A percentile compares a stretch with the other conserved stretches of the same genome.
Evolutionary conservation across 1,139 yeast species (phyloP).

Genomic region (Saccharomycopsis hybrid): DNA sequence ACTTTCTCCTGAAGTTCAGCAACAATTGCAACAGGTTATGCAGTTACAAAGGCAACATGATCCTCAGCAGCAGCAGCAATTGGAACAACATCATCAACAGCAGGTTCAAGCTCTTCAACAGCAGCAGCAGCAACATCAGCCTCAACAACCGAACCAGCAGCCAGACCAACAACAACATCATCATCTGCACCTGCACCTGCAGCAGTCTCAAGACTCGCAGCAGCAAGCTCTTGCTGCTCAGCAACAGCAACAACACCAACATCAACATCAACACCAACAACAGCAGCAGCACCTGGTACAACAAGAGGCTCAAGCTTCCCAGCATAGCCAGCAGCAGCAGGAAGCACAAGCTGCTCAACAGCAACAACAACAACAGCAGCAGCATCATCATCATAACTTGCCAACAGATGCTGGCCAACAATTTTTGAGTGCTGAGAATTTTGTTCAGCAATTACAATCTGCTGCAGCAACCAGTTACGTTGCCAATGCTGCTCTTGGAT

Average conservation of each 20-base stretch:
- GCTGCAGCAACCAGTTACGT: constrained; percentile 14
- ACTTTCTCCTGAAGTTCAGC: background rate
- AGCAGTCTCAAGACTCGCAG: background rate
- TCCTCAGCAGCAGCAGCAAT: constrained; percentile 1
- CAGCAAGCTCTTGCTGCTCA: background rate
- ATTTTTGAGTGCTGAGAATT: constrained; percentile 12
- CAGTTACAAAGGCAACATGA: no score
- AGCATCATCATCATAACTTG: background rate
- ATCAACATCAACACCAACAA: background rate
- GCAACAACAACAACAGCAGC: background rate
- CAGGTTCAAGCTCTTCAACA: background rate
- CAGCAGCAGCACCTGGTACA: background rate
- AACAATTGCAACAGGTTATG: background rate
- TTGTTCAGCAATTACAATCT: constrained; percentile 20
- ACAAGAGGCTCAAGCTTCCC: background rate
- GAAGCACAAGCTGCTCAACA: background rate
- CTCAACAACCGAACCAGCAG: constrained; percentile 6
- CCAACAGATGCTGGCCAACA: constrained; percentile 3
- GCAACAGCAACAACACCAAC: background rate
- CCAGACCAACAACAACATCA: constrained; percentile 2
- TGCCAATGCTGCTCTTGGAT: constrained; percentile 19
- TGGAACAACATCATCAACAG: constrained; percentile 1
- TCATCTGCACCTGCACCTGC: constrained; percentile 1
- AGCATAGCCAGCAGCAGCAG: background rate
- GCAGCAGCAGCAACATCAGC: constrained; percentile 6